These are phyloP conservation scores for Hygrophorus pudorinus DNA, from an alignment of 768 basidiomycete genomes.

Conservation along the genomic window DNA sequence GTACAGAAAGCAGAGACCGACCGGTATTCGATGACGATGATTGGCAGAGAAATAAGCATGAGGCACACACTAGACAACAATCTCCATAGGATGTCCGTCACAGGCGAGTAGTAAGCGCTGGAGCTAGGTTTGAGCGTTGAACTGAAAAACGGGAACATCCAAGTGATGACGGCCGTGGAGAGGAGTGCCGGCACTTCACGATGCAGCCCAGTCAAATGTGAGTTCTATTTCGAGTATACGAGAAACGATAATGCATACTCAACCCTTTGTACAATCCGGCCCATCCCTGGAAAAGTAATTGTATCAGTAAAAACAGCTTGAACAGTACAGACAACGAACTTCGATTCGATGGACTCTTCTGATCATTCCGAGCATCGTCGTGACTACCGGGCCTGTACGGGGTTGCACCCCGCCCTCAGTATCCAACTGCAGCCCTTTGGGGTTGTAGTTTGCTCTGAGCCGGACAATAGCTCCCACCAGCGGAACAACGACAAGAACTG, in stretches of 20 bases:
- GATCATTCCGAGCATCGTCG: constrained; percentile 68
- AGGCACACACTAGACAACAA: constrained; percentile 30
- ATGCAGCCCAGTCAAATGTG: constrained; percentile 28
- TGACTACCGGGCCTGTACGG: constrained; percentile 69
- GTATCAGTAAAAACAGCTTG: constrained; percentile 1
- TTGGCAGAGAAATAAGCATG: constrained; percentile 57
- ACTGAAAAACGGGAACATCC: neutral
- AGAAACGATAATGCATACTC: constrained; percentile 25
- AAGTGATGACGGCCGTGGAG: constrained; percentile 40
- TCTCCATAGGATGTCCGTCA: neutral
- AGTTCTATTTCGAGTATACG: neutral
- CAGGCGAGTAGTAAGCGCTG: too few relatives aligned
- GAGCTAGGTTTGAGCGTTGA: too few relatives aligned
- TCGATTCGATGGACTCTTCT: constrained; percentile 61
- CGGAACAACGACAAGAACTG: constrained; percentile 47
- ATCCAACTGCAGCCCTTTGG: constrained; percentile 68
- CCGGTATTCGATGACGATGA: constrained; percentile 69
- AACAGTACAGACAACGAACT: constrained; percentile 26
- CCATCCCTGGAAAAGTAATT: constrained; percentile 34
- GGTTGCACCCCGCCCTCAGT: constrained; percentile 63
- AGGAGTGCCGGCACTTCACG: constrained; percentile 40
- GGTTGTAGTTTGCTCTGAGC: constrained; percentile 79
- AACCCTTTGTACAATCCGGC: constrained; percentile 74
- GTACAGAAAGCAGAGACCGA: constrained; percentile 21
- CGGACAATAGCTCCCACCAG: constrained; percentile 62